Evolutionary conservation across 163 green algal genomes (phyloP).

Genomic region (Scenedesmus sp.): DNA sequence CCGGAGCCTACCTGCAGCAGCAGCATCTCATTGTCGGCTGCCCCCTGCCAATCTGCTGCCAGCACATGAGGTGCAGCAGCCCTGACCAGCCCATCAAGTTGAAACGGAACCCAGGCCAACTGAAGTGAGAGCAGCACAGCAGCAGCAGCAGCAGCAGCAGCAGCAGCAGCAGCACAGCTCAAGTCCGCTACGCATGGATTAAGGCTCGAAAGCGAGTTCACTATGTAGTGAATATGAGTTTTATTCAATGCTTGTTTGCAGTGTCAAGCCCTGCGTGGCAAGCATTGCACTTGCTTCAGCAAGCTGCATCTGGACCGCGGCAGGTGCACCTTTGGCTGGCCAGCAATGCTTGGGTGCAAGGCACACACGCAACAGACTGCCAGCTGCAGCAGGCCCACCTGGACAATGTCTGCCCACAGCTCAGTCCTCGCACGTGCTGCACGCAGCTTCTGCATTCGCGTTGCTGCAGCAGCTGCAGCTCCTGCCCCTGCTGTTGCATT

Average conservation of each 20-base stretch:
- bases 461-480: background rate
- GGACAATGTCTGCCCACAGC: conserved; percentile 44
- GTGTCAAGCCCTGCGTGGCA: too few relatives aligned
- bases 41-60: background rate
- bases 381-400: conserved; percentile 14
- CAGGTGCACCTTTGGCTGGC: too few relatives aligned
- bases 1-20: conserved; percentile 69
- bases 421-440: conserved; percentile 16
- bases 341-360: too few relatives aligned
- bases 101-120: conserved; percentile 39
- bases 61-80: conserved; percentile 29
- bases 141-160: conserved; percentile 14
- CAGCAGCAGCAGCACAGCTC: background rate
- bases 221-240: too few relatives aligned
- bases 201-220: too few relatives aligned
- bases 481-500: background rate
- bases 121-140: background rate
- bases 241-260: too few relatives aligned
- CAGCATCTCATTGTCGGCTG: conserved; percentile 61
- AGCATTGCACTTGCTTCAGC: too few relatives aligned
- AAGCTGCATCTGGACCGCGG: too few relatives aligned
- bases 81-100: conserved; percentile 38
- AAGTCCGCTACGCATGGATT: background rate
- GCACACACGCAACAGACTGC: too few relatives aligned
- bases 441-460: background rate